Base-by-base conservation (phyloP, 805 yeast species). In the Teunomyces barrocoloradensis region DNA sequence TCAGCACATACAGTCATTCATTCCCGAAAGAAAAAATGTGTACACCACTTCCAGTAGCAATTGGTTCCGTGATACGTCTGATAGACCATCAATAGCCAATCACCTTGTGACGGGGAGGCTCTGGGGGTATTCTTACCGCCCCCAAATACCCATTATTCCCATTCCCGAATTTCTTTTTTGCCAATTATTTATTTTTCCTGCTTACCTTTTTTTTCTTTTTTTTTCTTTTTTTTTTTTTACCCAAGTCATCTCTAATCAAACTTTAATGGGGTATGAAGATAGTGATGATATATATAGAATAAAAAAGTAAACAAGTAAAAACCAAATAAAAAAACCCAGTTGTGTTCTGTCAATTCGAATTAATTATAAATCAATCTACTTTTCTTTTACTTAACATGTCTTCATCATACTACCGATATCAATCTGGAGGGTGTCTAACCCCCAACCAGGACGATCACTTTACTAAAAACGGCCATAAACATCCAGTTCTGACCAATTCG, bases 351-450 rank as follows among this genome's bases (percentile, higher is more conserved):
- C 37, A 30, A 29, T 41, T 32, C 21, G 17, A 15, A 18, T 11
- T 18, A 18, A 27, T 21, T 21, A 21, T 29, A 44, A 30, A 42
- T 55, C n/a, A 12, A 35, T 56, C n/a, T 6, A 35, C 17, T 35
- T 35, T 13, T 35, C 11, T 35, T 11, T 12, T 20, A 10, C 21
- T 17, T 9, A 13, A 32, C 17, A 13, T 15, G n/a, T 20, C 20
- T 18, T 18, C 23, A 27, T 37, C 40, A 29, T 37, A 37, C 40
- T 37, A 37, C 20, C 40, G 40, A 37, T 37, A 37, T 23, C 40
- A 37, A 37, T 37, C 40, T 13, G 40, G 40, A 20, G 71, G 71
- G 25, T 65, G 70, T 52, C 56, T 66, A 34, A 66, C 71, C 1
- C 71, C 70, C 33, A 59, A 52, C 47, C 49, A 46, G 18, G 36